Evolutionary conservation across 2,329 filamentous ascomycete species (phyloP).

Genomic region (Trichophyton mentagrophytes): DNA sequence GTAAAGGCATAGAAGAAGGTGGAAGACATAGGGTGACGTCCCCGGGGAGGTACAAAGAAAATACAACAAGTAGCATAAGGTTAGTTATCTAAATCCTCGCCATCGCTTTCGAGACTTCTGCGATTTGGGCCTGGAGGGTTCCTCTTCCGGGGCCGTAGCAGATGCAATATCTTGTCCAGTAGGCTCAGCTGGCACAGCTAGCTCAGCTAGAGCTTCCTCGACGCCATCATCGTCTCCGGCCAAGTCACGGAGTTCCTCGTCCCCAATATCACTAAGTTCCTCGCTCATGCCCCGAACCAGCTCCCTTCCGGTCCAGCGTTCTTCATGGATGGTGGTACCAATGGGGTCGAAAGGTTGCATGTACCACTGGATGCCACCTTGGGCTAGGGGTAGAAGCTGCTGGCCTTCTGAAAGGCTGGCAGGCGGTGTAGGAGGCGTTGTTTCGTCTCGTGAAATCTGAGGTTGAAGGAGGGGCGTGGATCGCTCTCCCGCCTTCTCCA

Average conservation of each 20-base stretch:
- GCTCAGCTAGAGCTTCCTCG: slow-evolving; percentile 9
- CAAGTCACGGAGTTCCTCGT: slow-evolving; percentile 70
- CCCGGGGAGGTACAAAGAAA: background rate
- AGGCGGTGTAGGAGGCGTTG: slow-evolving; percentile 25
- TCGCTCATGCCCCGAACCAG: slow-evolving; percentile 65
- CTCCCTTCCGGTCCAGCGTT: slow-evolving; percentile 60
- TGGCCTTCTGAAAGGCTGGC: slow-evolving; percentile 29
- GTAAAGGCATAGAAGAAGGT: background rate
- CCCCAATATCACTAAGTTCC: slow-evolving; percentile 81
- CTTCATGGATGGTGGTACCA: slow-evolving; percentile 67
- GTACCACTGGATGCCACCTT: slow-evolving; percentile 82
- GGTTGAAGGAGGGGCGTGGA: slow-evolving; percentile 7
- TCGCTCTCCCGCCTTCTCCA: background rate
- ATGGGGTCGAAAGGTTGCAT: slow-evolving; percentile 64
- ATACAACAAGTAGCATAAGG: background rate
- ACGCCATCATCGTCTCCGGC: slow-evolving; percentile 37
- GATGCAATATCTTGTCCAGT: background rate
- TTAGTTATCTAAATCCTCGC: slow-evolving; percentile 19
- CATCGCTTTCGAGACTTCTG: slow-evolving; percentile 23
- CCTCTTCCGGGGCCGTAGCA: background rate
- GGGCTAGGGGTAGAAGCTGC: slow-evolving; percentile 41
- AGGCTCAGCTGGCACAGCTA: slow-evolving; percentile 4
- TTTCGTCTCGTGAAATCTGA: slow-evolving; percentile 37
- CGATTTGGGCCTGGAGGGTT: slow-evolving; percentile 15
- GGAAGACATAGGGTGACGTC: background rate